phyloP scores from a whole-genome alignment of 148 eudicot species.

The Selenicereus undatus region DNA sequence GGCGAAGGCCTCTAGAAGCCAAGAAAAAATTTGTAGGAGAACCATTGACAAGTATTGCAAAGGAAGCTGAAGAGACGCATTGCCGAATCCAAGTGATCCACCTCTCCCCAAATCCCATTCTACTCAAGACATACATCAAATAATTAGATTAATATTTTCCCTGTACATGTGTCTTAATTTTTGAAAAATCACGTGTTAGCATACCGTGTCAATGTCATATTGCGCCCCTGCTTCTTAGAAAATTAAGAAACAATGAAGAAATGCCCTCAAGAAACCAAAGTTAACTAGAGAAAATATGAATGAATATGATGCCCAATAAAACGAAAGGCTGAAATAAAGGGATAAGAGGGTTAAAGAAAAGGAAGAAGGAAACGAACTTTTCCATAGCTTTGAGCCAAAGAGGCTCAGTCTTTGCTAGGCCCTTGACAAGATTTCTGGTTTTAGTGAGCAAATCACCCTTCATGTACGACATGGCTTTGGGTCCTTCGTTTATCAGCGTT shows the following conservation, averaged over 20 bases:
- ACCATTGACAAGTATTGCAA: too few species aligned
- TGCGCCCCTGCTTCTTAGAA: not conserved
- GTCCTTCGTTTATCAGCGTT: conserved; percentile 7
- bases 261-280: not conserved
- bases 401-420: conserved; percentile 74
- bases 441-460: conserved; percentile 69
- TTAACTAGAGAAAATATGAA: not conserved
- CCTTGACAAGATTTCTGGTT: conserved; percentile 76
- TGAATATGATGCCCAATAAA: not conserved
- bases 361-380: conserved; percentile 40
- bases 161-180: too few species aligned
- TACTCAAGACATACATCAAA: too few species aligned
- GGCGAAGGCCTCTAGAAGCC: too few species aligned
- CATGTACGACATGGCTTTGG: conserved; percentile 66
- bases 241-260: not conserved
- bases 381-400: conserved; percentile 93
- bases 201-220: too few species aligned
- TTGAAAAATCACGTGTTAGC: too few species aligned
- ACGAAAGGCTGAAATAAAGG: not conserved
- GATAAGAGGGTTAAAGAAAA: not conserved
- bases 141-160: too few species aligned
- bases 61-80: too few species aligned
- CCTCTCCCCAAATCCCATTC: too few species aligned
- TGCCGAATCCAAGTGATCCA: too few species aligned
- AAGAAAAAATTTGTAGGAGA: too few species aligned